phyloP scores from a whole-genome alignment of 192 early-diverging fungal species.

The Backusella morwellensis region DNA sequence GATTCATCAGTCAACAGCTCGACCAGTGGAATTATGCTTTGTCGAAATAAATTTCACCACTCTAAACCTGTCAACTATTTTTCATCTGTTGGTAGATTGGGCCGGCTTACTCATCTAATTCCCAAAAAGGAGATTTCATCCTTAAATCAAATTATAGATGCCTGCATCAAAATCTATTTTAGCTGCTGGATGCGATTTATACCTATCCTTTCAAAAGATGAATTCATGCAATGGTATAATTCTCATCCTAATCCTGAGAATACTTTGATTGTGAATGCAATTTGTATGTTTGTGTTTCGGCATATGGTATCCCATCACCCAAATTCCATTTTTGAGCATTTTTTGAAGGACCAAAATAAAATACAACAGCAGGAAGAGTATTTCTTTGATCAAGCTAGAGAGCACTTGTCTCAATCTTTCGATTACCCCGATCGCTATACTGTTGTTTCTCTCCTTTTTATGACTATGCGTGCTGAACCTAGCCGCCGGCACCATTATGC shows the following conservation, averaged over 20 bases:
- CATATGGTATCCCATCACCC: slow-evolving; percentile 33
- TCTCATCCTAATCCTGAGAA: slow-evolving; percentile 13
- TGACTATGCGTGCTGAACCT: slow-evolving; percentile 23
- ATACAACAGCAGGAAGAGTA: slow-evolving; percentile 36
- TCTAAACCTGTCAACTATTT: slow-evolving; percentile 28
- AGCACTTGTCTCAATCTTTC: slow-evolving; percentile 29
- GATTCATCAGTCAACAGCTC: slow-evolving; percentile 8
- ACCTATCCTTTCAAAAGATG: slow-evolving; percentile 27
- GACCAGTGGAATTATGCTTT: slow-evolving; percentile 9
- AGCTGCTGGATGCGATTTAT: slow-evolving; percentile 32
- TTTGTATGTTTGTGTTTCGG: slow-evolving; percentile 22
- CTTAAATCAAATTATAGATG: slow-evolving; percentile 25
- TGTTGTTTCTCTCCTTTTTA: slow-evolving; percentile 22
- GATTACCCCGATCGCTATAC: slow-evolving; percentile 33
- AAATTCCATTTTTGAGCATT: neutral
- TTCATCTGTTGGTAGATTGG: slow-evolving; percentile 13
- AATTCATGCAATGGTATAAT: slow-evolving; percentile 39
- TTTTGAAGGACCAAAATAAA: slow-evolving; percentile 18
- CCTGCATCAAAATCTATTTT: slow-evolving; percentile 33
- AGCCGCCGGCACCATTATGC: slow-evolving; percentile 26
- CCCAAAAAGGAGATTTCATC: slow-evolving; percentile 11
- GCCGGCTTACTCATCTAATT: neutral
- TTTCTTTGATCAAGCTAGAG: slow-evolving; percentile 32
- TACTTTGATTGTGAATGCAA: slow-evolving; percentile 37
- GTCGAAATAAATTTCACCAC: slow-evolving; percentile 23